Evolutionary conservation across 179 eudicot species (phyloP), one percentile per base, ranked within the genome.

Genomic region (Silene coronaria): DNA sequence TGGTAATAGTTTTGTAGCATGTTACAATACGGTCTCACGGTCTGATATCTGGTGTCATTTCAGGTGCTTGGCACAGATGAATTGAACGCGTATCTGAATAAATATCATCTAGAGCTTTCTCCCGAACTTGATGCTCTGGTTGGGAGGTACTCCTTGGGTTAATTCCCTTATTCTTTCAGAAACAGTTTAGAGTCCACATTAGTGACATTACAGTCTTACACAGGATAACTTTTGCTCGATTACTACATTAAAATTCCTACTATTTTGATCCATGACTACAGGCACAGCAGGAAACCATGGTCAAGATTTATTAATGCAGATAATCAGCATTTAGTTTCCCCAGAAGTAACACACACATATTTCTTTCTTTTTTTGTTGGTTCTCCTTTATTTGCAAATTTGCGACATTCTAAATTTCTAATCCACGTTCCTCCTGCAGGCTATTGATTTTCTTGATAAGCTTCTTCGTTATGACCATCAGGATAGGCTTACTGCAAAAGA

Each of bases 211-310:
- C 55, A 67, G 27, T 46, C 72, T 7, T 69, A 3, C 5, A 3
- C 30, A 70, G 28, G 36, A 45, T 46, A 22, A 46, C 73, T 5
- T 22, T 22, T 19, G 57, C 59, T 77, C 26, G 51, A 16, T 30
- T 22, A 28, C 42, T 67, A 28, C 32, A 17, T 68, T 6, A 53
- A 57, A 6, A 14, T 65, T 73, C 23, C 21, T 75, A 16, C 65
- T 73, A 12, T 78, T 32, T 73, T 57, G 28, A 13, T 67, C 28
- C 36, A 61, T 68, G 24, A 24, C 76, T 72, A 69, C 88, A 95
- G 99, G 89, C 97, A 95, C 82, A 89, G 93, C 88, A 89, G 91
- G 86, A 95, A 95, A 80, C 97, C 99, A 45, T 92, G 96, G 96
- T 88, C 99, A 62, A 95, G 87, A 78, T 95, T 95, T 82, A 83